Conservation (phyloP, 805 yeast species). For the Huiozyma sinensis region DNA sequence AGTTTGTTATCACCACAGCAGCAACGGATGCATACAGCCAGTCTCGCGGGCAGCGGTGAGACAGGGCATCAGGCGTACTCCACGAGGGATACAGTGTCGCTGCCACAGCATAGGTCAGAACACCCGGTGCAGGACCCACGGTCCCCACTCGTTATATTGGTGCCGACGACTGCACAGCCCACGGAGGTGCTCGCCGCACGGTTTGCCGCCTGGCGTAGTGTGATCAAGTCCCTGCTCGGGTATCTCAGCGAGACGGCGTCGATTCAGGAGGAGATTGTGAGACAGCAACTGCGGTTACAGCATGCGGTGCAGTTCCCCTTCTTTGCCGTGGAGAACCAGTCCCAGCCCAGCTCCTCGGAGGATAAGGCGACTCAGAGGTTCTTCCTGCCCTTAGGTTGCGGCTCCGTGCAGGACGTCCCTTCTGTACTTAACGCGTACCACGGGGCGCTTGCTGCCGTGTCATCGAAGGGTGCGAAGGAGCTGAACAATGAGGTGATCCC, state of each 20-base stretch:
- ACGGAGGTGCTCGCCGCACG: constrained; percentile 79
- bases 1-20: constrained; percentile 13
- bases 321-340: constrained; percentile 22
- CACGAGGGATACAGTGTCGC: neutral
- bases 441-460: constrained; percentile 45
- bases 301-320: constrained; percentile 53
- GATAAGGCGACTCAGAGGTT: constrained; percentile 28
- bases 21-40: constrained; percentile 33
- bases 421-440: constrained; percentile 57
- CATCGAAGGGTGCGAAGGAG: constrained; percentile 49
- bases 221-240: constrained; percentile 61
- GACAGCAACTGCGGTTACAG: constrained; percentile 72
- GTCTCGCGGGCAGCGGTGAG: constrained; percentile 28
- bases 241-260: constrained; percentile 73
- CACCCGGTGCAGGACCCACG: constrained; percentile 32
- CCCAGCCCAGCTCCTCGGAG: constrained; percentile 20
- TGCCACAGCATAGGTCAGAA: constrained; percentile 7
- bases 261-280: constrained; percentile 78
- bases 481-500: constrained; percentile 53
- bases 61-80: too few relatives aligned
- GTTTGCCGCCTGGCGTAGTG: constrained; percentile 76
- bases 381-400: constrained; percentile 69
- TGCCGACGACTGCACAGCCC: constrained; percentile 61
- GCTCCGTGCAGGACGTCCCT: constrained; percentile 78
- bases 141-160: constrained; percentile 37